Percentiles rank a stretch among this genome's conserved stretches.
Evolutionary conservation across 495 filamentous ascomycete genomes (phyloP).

Genomic region (Beverwykella pulmonaria): DNA sequence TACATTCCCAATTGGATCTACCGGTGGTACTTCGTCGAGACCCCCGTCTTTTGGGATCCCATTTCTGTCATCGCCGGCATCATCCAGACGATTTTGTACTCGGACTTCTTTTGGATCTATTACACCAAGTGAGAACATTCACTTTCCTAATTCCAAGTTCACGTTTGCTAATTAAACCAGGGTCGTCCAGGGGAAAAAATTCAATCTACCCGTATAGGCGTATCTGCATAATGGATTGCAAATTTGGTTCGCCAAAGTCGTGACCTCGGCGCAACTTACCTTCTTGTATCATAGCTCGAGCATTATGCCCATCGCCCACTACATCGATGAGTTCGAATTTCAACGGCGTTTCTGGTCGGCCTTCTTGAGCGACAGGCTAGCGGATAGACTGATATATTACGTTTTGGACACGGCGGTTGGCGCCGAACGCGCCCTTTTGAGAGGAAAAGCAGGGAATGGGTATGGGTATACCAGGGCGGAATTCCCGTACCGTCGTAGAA

Average conservation of each 20-base stretch:
- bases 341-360: slow-evolving; percentile 13
- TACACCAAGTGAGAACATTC: slow-evolving; percentile 75
- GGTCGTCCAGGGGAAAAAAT: slow-evolving; percentile 44
- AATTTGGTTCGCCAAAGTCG: neutral
- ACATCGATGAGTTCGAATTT: neutral
- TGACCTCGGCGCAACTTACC: neutral
- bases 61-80: slow-evolving; percentile 86
- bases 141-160: neutral
- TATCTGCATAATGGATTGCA: neutral
- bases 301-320: neutral
- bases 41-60: slow-evolving; percentile 63
- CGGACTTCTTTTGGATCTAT: slow-evolving; percentile 99
- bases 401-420: neutral
- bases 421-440: neutral
- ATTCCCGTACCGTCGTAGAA: neutral
- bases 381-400: neutral
- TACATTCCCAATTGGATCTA: slow-evolving; percentile 99
- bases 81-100: slow-evolving; percentile 92
- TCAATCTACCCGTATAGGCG: slow-evolving; percentile 42
- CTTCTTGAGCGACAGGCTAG: neutral
- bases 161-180: slow-evolving; percentile 18
- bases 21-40: slow-evolving; percentile 71
- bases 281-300: slow-evolving; percentile 28
- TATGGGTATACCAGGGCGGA: neutral
- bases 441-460: slow-evolving; percentile 2